phyloP scores from a whole-genome alignment of 768 basidiomycete species.

The Tylopilus vinaceipallidus region DNA sequence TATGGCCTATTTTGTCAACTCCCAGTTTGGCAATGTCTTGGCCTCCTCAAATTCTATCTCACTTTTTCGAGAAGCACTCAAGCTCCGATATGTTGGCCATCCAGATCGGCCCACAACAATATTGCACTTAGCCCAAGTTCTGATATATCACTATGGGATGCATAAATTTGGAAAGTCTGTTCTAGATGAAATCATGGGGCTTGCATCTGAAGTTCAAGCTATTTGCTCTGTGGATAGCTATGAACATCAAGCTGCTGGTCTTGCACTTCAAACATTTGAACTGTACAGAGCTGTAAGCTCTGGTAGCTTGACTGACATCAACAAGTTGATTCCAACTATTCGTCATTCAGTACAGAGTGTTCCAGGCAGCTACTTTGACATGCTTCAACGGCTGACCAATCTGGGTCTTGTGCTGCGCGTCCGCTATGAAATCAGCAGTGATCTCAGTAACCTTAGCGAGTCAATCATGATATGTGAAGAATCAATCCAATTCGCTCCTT shows the following conservation, averaged over 20 bases:
- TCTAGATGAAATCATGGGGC: neutral
- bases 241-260: neutral
- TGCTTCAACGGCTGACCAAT: slow-evolving; percentile 3
- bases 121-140: neutral
- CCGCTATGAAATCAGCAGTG: neutral
- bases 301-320: neutral
- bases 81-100: slow-evolving; percentile 1
- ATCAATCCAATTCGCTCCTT: neutral
- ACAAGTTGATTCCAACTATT: neutral
- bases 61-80: slow-evolving; percentile 9
- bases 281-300: neutral
- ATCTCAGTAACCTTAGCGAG: slow-evolving; percentile 12
- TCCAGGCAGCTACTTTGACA: slow-evolving; percentile 5
- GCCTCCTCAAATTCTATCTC: neutral
- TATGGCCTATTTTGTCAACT: neutral
- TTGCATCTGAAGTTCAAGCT: neutral
- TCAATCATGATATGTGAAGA: slow-evolving; percentile 3
- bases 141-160: neutral
- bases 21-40: neutral
- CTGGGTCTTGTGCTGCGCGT: slow-evolving; percentile 13
- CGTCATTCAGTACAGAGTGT: neutral
- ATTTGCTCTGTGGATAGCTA: neutral
- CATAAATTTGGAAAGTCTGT: neutral
- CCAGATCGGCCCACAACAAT: slow-evolving; percentile 7
- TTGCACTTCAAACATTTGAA: neutral